Conservation (phyloP, 768 basidiomycete species). For the Sutorius australiensis region DNA sequence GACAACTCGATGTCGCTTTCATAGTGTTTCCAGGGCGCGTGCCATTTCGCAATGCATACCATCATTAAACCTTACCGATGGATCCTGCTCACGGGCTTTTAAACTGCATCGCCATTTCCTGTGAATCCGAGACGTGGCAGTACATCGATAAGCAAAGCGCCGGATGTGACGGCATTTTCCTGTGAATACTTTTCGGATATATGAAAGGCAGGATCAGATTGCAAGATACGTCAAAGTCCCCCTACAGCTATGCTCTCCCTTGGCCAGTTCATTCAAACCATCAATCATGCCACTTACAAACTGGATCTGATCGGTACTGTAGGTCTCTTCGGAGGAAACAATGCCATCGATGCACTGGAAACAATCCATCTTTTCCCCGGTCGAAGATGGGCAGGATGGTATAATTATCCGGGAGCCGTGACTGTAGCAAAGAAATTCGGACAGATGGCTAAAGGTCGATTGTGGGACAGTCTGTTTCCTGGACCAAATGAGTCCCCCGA, state of each 20-base stretch:
- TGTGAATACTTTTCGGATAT: too few species aligned
- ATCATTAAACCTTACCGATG: too few species aligned
- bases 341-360: constrained; percentile 30
- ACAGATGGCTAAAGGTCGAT: constrained; percentile 21
- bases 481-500: constrained; percentile 27
- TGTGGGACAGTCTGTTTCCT: constrained; percentile 33
- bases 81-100: too few species aligned
- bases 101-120: too few species aligned
- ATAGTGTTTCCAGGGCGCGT: not conserved
- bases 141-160: too few species aligned
- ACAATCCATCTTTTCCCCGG: constrained; percentile 31
- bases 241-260: constrained; percentile 15
- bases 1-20: not conserved
- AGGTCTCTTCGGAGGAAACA: constrained; percentile 34
- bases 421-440: constrained; percentile 32
- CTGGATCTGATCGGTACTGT: constrained; percentile 29
- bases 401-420: constrained; percentile 34
- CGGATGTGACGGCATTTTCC: too few species aligned
- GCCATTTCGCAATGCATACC: constrained; percentile 4
- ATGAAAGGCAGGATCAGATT: too few species aligned
- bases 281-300: constrained; percentile 17
- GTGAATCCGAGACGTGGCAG: too few species aligned
- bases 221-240: too few species aligned
- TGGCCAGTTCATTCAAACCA: constrained; percentile 3
- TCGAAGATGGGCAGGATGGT: constrained; percentile 34